Percentiles rank a stretch among this genome's conserved stretches.
phyloP scores from a whole-genome alignment of 2,329 filamentous ascomycete species.

The Colletotrichum somersetense region DNA sequence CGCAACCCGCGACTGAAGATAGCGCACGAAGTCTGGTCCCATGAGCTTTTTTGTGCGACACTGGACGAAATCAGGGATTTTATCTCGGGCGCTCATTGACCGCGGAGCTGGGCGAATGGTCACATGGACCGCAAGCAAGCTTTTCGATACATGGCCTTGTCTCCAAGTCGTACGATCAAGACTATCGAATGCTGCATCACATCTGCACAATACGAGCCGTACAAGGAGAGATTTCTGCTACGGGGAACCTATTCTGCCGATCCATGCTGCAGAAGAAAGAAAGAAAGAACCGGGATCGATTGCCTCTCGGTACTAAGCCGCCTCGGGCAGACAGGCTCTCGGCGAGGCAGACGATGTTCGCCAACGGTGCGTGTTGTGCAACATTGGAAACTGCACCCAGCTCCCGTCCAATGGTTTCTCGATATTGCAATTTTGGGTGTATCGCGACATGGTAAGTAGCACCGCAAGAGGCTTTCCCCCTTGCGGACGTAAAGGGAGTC shows the following conservation, averaged over 20 bases:
- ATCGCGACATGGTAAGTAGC: constrained; percentile 19
- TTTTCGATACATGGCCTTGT: neutral
- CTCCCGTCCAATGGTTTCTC: constrained; percentile 4
- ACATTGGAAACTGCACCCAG: neutral
- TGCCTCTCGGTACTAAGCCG: neutral
- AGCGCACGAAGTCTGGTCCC: neutral
- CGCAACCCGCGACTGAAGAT: neutral
- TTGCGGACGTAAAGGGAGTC: constrained; percentile 27
- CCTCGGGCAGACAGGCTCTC: neutral
- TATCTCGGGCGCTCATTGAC: constrained; percentile 5
- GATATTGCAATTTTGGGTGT: constrained; percentile 10
- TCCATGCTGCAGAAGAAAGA: constrained; percentile 4
- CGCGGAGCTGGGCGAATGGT: neutral
- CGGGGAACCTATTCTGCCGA: neutral
- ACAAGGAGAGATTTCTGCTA: neutral
- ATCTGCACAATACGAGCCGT: constrained; percentile 13
- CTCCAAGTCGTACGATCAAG: constrained; percentile 20
- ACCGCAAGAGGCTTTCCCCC: constrained; percentile 11
- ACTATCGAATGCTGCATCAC: constrained; percentile 41
- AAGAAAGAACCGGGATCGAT: neutral
- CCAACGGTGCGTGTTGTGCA: constrained; percentile 13
- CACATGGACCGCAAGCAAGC: constrained; percentile 1
- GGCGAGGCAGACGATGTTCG: neutral
- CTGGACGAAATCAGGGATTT: neutral
- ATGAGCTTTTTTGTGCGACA: constrained; percentile 22